These are phyloP conservation scores for Calonectria pseudoturangicola DNA, from an alignment of 2,329 filamentous ascomycete species.

Conservation along the genomic window DNA sequence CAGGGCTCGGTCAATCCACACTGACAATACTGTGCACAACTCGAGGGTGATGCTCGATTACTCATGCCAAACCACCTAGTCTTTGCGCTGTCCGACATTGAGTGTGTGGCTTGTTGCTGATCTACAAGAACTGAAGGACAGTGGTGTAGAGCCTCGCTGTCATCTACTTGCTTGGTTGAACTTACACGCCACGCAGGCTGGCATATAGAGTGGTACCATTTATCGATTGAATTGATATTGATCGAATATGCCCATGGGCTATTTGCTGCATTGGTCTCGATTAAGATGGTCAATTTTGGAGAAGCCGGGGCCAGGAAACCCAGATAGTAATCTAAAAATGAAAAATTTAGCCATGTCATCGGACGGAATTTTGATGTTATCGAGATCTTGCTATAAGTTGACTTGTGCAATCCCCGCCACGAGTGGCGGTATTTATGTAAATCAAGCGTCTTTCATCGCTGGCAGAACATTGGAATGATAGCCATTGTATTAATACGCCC, in stretches of 20 bases:
- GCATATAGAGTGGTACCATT: slow-evolving; percentile 10
- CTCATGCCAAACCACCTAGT: neutral
- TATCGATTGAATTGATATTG: slow-evolving; percentile 4
- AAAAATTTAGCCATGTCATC: slow-evolving; percentile 5
- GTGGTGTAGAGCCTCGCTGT: neutral
- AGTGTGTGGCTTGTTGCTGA: neutral
- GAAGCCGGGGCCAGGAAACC: neutral
- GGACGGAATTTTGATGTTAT: neutral
- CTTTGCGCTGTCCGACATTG: neutral
- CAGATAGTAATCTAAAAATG: neutral
- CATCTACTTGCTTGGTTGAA: neutral
- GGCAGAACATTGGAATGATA: neutral
- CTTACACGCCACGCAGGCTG: neutral
- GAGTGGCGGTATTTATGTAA: neutral
- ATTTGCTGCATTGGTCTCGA: neutral
- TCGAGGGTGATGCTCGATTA: neutral
- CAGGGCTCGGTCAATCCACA: neutral
- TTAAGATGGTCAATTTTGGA: slow-evolving; percentile 20
- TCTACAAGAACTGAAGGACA: neutral
- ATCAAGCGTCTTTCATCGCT: neutral
- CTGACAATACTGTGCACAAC: neutral
- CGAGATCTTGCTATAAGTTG: neutral
- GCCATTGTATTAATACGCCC: too few relatives aligned
- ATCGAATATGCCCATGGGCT: neutral
- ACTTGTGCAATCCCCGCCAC: neutral